Evolutionary conservation across 352 stramenopile genomes (phyloP).

Genomic region (Globisporangium spinosum): DNA sequence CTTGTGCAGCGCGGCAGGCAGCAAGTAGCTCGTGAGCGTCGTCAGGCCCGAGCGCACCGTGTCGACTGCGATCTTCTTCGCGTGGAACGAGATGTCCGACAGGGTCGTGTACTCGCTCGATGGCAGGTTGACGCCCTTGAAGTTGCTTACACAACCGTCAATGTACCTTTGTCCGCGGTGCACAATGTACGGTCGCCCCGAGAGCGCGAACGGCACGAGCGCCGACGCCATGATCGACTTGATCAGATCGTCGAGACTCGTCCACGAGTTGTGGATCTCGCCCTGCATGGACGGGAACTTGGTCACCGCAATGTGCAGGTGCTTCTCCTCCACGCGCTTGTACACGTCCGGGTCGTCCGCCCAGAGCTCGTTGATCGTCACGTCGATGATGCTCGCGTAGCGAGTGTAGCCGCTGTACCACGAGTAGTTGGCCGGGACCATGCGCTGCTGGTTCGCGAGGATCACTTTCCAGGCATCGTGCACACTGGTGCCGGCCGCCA

Average conservation of each 20-base stretch:
- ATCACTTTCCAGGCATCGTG: conserved; percentile 43
- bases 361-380: conserved; percentile 56
- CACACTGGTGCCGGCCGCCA: conserved; percentile 50
- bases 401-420: conserved; percentile 70
- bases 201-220: conserved; percentile 65
- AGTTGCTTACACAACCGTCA: conserved; percentile 70
- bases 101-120: conserved; percentile 57
- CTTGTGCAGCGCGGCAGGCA: conserved; percentile 42
- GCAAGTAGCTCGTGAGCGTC: conserved; percentile 33
- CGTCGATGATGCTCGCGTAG: conserved; percentile 48
- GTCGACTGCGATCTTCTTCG: conserved; percentile 40
- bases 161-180: conserved; percentile 68
- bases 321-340: conserved; percentile 32
- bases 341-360: conserved; percentile 46
- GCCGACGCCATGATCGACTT: conserved; percentile 64
- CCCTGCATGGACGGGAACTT: conserved; percentile 54
- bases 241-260: conserved; percentile 52
- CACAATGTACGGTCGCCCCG: conserved; percentile 51
- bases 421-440: conserved; percentile 33
- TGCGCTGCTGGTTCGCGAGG: conserved; percentile 39
- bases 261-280: conserved; percentile 54
- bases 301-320: conserved; percentile 60
- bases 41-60: conserved; percentile 34
- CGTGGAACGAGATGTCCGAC: conserved; percentile 53
- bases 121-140: conserved; percentile 48